Evolutionary conservation across 371 early-diverging fungal species (phyloP), one percentile per base, ranked within the genome.

Genomic region (Mucor ambiguus): DNA sequence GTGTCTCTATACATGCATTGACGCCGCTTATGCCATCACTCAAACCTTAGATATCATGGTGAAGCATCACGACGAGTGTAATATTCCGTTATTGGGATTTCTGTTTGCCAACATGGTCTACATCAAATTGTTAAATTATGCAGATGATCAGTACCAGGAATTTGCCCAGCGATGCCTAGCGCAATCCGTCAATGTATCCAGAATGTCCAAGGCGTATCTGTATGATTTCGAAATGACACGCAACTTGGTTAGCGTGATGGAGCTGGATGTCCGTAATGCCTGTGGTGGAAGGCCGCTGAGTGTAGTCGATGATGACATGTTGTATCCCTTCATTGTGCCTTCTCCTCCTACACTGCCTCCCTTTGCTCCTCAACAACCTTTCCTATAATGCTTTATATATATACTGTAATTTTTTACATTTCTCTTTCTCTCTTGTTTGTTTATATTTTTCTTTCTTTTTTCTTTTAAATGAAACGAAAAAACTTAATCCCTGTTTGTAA

Each of bases 81-180:
- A 70, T 55, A 68, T 72, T 20, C 82, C 82, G 5, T 37, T 82
- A 37, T 49, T 78, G 5, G 73, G 76, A 4, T 59, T 79, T 22
- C 59, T 78, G 20, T 82, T 82, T 69, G 71, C 77, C 24, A 79
- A 79, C 56, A 68, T 73, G 41, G 76, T 80, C 6, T 82, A 78
- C 54, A 57, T 67, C 41, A 77, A 79, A 35, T 38, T 76, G 14
- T 29, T 77, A 11, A 71, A 66, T 18, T 77, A 76, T 55, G 62
- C 58, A 29, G 68, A 75, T 37, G 66, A 57, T 46, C 67, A 72
- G 20, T 72, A 64, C 29, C 55, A 48, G 38, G 75, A 69, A 41
- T 64, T 74, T 24, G 81, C 75, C 22, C 56, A 59, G 46, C 52
- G 64, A 28, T 67, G 67, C 30, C 55, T 81, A 54, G 61, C 69